Evolutionary conservation across 164 flowering plant species (phyloP), one percentile per base, ranked within the genome.

Genomic region (Vitis riparia): DNA sequence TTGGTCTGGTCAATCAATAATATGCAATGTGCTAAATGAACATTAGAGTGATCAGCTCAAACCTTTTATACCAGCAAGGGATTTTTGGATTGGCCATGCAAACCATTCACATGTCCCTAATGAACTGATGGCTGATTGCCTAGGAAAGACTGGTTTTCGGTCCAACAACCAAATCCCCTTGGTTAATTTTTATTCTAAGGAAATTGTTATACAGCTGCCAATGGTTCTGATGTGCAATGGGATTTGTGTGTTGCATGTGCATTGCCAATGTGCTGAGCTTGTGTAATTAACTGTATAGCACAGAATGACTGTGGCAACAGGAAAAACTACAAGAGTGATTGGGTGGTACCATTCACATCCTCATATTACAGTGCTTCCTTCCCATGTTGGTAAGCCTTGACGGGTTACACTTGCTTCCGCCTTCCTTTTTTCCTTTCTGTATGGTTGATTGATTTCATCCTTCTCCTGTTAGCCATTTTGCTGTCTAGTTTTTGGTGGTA

Each of bases 341-440:
- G 99, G 99, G 17, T 96, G 99, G 98, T 96, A 96, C 80, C 98
- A 93, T 82, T 96, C 98, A 29, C 98, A 93, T 78, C 99, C 99
- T 50, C 97, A 93, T 74, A 96, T 96, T 69, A 96, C 99, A 16
- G 97, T 96, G 69, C 90, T 93, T 68, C 98, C 98, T 57, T 96
- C 99, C 17, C 97, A 93, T 85, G 97, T 93, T 66, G 98, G 99
- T 89, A 79, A 76, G 98, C 62, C 12, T 63, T 61, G 37, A 47
- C 10, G 3, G 37, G 27, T 13, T 60, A 16, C 17, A n/a, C 2
- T 50, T 49, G 16, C 12, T 53, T 52, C 0, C 3, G 37, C 15
- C 47, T 37, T 67, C 17, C 19, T 63, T 37, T 37, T 37, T 37
- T 6, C 7, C 6, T 6, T 37, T 37, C 7, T 37, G 44, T 37